phyloP scores from a whole-genome alignment of 2,329 filamentous ascomycete species.

The Botrytis deweyae region DNA sequence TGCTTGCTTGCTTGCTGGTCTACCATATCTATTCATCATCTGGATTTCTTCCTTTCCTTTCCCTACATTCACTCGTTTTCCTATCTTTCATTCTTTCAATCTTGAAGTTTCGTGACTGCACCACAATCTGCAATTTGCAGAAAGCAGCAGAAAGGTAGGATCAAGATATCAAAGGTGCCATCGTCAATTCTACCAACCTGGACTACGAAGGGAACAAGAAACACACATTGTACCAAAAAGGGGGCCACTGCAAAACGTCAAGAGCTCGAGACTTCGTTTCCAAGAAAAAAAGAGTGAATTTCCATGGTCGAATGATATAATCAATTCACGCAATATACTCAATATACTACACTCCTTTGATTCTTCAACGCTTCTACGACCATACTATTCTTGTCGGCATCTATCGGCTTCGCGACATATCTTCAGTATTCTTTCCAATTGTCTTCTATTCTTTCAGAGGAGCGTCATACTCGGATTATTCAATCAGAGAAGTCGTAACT shows the following conservation, averaged over 20 bases:
- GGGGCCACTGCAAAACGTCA: not conserved
- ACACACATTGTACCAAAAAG: not conserved
- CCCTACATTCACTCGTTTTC: not conserved
- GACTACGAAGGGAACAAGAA: not conserved
- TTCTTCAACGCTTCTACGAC: not conserved
- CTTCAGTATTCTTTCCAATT: not conserved
- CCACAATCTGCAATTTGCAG: slow-evolving; percentile 16
- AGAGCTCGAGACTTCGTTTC: not conserved
- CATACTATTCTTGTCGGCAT: not conserved
- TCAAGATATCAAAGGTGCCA: not conserved
- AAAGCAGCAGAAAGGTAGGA: slow-evolving; percentile 18
- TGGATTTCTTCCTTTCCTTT: not conserved
- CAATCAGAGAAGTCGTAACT: not conserved
- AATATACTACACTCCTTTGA: not conserved
- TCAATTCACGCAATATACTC: slow-evolving; percentile 1
- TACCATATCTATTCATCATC: slow-evolving; percentile 5
- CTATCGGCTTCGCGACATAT: not conserved
- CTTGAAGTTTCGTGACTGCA: slow-evolving; percentile 18
- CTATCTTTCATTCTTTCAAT: slow-evolving; percentile 3
- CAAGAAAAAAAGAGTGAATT: slow-evolving; percentile 3
- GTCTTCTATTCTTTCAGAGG: not conserved
- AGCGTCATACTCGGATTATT: slow-evolving; percentile 6
- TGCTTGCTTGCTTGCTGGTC: not conserved
- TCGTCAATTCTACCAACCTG: slow-evolving; percentile 1
- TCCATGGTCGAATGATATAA: slow-evolving; percentile 4